Evolutionary conservation across 2,329 filamentous ascomycete species (phyloP).

Genomic region (Clarireedia paspali): DNA sequence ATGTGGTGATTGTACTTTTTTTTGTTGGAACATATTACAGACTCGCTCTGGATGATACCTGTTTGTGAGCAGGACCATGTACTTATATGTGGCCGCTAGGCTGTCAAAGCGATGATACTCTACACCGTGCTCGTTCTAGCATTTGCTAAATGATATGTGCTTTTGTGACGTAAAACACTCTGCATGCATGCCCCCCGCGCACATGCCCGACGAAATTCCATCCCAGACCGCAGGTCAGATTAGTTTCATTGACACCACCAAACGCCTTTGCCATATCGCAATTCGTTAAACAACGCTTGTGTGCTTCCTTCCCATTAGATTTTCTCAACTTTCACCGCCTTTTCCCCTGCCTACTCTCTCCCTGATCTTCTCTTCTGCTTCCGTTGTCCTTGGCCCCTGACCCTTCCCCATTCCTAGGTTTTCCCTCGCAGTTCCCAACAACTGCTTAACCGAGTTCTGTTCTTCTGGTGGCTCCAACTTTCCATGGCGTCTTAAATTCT

Average conservation of each 20-base stretch:
- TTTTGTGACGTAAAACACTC: background rate
- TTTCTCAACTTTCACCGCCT: background rate
- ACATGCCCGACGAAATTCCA: background rate
- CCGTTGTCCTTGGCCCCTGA: constrained; percentile 5
- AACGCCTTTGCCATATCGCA: background rate
- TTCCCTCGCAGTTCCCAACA: constrained; percentile 18
- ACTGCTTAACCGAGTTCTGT: constrained; percentile 28
- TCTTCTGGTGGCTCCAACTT: constrained; percentile 34
- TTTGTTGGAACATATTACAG: constrained; percentile 10
- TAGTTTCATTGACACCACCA: background rate
- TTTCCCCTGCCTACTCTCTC: constrained; percentile 18
- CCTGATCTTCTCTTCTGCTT: constrained; percentile 21
- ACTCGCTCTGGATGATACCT: constrained; percentile 11
- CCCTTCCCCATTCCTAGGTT: constrained; percentile 13
- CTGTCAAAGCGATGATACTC: constrained; percentile 1
- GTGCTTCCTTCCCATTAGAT: background rate
- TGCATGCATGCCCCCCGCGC: background rate
- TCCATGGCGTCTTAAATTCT: constrained; percentile 46
- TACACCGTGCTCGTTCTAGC: background rate
- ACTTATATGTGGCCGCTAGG: constrained; percentile 14
- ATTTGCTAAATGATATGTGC: background rate
- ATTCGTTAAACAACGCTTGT: no score
- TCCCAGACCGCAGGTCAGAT: background rate
- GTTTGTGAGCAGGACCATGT: constrained; percentile 8
- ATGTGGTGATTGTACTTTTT: constrained; percentile 1